A percentile compares a stretch with the other conserved stretches of the same genome.
Conservation (phyloP, 345 rosid genomes). For the Moricandia arvensis region DNA sequence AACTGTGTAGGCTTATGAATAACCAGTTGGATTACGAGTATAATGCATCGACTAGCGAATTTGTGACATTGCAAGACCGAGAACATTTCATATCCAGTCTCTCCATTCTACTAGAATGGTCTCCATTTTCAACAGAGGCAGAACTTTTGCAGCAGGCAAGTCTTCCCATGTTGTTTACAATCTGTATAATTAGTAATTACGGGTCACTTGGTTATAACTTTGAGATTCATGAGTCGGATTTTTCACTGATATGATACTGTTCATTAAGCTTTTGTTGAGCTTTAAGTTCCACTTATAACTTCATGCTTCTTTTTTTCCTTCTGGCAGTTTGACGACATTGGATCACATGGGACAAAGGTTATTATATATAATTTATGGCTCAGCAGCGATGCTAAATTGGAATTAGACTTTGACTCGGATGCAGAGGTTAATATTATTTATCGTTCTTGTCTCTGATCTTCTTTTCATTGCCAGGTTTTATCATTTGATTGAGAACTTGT, state of each 20-base stretch:
- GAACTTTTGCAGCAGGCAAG: slow-evolving; percentile 91
- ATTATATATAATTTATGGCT: slow-evolving; percentile 85
- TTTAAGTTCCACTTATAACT: not conserved
- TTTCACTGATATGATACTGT: not conserved
- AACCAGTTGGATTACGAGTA: slow-evolving; percentile 79
- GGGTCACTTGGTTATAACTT: not conserved
- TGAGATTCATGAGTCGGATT: not conserved
- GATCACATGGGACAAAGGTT: slow-evolving; percentile 83
- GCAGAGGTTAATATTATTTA: slow-evolving; percentile 51
- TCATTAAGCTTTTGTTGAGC: slow-evolving; percentile 8
- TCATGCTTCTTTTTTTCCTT: not conserved
- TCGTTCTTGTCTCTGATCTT: slow-evolving; percentile 18
- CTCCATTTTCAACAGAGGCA: slow-evolving; percentile 80
- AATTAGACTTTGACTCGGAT: slow-evolving; percentile 74
- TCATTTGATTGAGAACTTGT: slow-evolving; percentile 18
- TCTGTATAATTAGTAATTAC: not conserved
- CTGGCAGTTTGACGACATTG: slow-evolving; percentile 79
- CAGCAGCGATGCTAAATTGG: slow-evolving; percentile 58
- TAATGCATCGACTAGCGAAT: slow-evolving; percentile 39
- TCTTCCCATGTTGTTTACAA: slow-evolving; percentile 21
- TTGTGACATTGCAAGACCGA: slow-evolving; percentile 48
- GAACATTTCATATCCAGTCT: slow-evolving; percentile 65
- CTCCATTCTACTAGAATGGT: slow-evolving; percentile 76
- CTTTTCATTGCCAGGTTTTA: slow-evolving; percentile 2
- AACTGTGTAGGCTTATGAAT: slow-evolving; percentile 5